A percentile compares a stretch with the other conserved stretches of the same genome.
Evolutionary conservation across 2,329 filamentous ascomycete species (phyloP).

Genomic region (Neodidymelliopsis sp.): DNA sequence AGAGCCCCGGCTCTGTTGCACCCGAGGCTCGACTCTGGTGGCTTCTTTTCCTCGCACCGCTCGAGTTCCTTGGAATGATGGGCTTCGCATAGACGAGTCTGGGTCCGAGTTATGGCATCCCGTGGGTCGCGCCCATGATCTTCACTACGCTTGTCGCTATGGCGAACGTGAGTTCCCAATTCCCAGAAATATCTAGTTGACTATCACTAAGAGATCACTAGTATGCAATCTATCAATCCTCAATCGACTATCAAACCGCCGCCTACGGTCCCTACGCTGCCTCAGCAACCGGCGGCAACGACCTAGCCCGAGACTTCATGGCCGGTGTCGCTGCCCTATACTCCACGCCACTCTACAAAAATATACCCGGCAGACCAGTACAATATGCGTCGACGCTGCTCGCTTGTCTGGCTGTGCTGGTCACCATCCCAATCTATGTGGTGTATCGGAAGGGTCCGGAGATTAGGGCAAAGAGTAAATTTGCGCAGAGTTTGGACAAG

Average conservation of each 20-base stretch:
- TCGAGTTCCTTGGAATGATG: conserved; percentile 71
- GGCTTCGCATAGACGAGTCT: conserved; percentile 74
- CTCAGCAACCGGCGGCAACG: conserved; percentile 78
- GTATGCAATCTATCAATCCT: conserved; percentile 77
- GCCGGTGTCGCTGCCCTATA: conserved; percentile 75
- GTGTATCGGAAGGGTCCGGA: conserved; percentile 65
- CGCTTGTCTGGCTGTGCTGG: conserved; percentile 57
- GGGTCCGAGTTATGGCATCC: conserved; percentile 62
- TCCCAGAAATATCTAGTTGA: no score
- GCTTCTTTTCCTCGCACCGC: conserved; percentile 68
- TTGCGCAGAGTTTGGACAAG: conserved; percentile 56
- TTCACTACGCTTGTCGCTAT: conserved; percentile 73
- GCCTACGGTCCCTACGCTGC: conserved; percentile 76
- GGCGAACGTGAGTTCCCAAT: conserved; percentile 60
- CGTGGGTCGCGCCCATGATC: conserved; percentile 73
- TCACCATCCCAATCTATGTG: conserved; percentile 62
- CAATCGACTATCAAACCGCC: conserved; percentile 79
- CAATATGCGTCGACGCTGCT: conserved; percentile 64
- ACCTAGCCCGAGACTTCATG: conserved; percentile 75
- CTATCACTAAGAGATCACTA: conserved; percentile 5
- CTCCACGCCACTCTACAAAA: conserved; percentile 60
- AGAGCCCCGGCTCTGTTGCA: conserved; percentile 57
- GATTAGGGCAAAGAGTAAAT: conserved; percentile 60
- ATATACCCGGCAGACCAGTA: conserved; percentile 52
- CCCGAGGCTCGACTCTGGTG: conserved; percentile 72